Evolutionary conservation across 2,329 filamentous ascomycete genomes (phyloP).

Genomic region (Lasiodiplodia gonubiensis): DNA sequence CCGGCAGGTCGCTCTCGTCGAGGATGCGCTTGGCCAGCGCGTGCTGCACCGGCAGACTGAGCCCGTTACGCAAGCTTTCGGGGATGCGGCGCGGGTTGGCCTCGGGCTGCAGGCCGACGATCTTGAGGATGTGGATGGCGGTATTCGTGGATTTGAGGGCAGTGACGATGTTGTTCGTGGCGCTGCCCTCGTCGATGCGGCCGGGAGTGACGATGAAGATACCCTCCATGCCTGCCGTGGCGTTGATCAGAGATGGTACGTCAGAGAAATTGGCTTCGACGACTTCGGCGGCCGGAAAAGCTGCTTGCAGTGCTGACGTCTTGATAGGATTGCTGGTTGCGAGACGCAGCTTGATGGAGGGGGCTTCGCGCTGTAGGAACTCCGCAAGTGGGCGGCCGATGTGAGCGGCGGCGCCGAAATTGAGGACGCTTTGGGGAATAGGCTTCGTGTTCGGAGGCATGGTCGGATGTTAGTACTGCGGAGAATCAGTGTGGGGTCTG

Average conservation of each 20-base stretch:
- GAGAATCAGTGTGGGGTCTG: no score
- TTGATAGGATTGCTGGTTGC: background rate
- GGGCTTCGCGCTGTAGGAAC: background rate
- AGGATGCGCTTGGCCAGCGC: background rate
- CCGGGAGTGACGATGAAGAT: background rate
- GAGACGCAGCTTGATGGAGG: background rate
- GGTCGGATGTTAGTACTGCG: background rate
- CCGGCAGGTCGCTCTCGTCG: background rate
- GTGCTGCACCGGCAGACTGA: constrained; percentile 3
- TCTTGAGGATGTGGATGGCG: background rate
- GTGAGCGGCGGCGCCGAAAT: background rate
- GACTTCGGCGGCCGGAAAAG: background rate
- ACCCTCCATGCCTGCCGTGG: background rate
- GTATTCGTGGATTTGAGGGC: background rate
- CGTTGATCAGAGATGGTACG: background rate
- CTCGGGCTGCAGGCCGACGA: constrained; percentile 4
- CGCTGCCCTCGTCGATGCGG: background rate
- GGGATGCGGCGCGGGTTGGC: constrained; percentile 2
- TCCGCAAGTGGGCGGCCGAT: background rate
- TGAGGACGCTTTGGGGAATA: background rate
- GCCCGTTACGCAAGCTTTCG: background rate
- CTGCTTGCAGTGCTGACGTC: background rate
- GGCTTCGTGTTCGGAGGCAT: constrained; percentile 3
- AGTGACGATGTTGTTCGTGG: background rate
- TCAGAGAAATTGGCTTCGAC: background rate